These are phyloP conservation scores for Nakazawaea laoshanensis DNA, from an alignment of 805 yeast species.

Conservation along the genomic window DNA sequence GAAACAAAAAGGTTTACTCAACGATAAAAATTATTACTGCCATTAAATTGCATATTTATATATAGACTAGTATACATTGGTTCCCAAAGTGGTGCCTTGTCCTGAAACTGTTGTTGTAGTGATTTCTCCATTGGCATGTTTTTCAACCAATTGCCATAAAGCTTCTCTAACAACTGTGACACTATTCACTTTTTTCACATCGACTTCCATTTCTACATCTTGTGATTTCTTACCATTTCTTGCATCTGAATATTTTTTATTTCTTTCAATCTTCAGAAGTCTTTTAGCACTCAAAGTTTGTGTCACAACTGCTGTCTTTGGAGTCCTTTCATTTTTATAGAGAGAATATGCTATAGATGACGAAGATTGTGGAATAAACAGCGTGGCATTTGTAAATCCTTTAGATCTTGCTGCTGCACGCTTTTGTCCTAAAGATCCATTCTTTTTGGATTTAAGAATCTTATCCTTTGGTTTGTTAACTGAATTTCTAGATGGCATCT, in stretches of 20 bases:
- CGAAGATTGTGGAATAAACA: constrained; percentile 17
- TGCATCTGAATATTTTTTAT: constrained; percentile 58
- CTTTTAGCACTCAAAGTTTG: constrained; percentile 68
- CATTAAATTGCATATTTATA: constrained; percentile 1
- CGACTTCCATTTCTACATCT: constrained; percentile 35
- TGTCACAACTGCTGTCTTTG: constrained; percentile 32
- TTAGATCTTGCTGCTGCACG: constrained; percentile 30
- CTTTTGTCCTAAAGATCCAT: constrained; percentile 40
- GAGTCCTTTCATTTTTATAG: constrained; percentile 25
- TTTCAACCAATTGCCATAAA: constrained; percentile 66
- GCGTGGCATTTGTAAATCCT: constrained; percentile 13
- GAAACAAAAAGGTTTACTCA: constrained; percentile 12
- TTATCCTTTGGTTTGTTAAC: constrained; percentile 72
- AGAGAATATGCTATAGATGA: constrained; percentile 30
- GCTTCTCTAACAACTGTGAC: constrained; percentile 52
- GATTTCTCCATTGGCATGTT: constrained; percentile 33
- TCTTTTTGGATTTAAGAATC: constrained; percentile 40
- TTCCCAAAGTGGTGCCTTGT: constrained; percentile 81
- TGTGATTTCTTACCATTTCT: constrained; percentile 42
- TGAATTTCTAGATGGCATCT: constrained; percentile 77
- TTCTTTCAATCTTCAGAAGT: constrained; percentile 72
- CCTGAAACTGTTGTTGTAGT: constrained; percentile 38
- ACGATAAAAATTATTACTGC: constrained; percentile 11
- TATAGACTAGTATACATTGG: constrained; percentile 40
- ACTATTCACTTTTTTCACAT: constrained; percentile 17